These are phyloP conservation scores for Anaeromyces robustus DNA, from an alignment of 192 early-diverging fungal genomes.

Conservation along the genomic window DNA sequence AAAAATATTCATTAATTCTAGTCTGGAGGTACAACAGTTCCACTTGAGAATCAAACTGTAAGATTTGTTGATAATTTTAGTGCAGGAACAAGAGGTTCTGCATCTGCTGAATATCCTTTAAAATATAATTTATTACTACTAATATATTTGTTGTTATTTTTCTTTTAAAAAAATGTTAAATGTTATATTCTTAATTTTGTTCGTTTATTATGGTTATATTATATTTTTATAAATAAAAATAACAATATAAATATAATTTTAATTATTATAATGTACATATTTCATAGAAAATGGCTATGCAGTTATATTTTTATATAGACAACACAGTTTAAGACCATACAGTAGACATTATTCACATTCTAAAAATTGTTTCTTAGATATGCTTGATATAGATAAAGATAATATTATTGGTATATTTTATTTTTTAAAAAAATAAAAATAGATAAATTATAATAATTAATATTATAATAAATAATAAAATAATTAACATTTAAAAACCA, in stretches of 20 bases:
- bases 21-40: constrained; percentile 89
- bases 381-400: constrained; percentile 44
- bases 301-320: constrained; percentile 89
- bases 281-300: constrained; percentile 66
- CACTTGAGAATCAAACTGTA: constrained; percentile 88
- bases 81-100: constrained; percentile 85
- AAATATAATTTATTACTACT: too few relatives aligned
- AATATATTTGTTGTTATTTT: not conserved
- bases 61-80: constrained; percentile 99
- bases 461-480: too few relatives aligned
- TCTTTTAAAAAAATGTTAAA: too few relatives aligned
- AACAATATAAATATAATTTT: too few relatives aligned
- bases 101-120: constrained; percentile 88
- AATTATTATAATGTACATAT: not conserved
- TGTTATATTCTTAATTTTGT: too few relatives aligned
- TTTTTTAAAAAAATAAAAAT: too few relatives aligned
- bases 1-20: constrained; percentile 1
- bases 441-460: too few relatives aligned
- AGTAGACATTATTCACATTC: constrained; percentile 77
- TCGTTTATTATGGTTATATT: too few relatives aligned
- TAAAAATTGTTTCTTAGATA: constrained; percentile 62
- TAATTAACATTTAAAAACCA: too few relatives aligned
- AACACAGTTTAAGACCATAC: constrained; percentile 85
- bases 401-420: constrained; percentile 33
- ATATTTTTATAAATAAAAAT: too few relatives aligned